phyloP scores from a whole-genome alignment of 495 filamentous ascomycete species.

The Penicillium bovifimosum region DNA sequence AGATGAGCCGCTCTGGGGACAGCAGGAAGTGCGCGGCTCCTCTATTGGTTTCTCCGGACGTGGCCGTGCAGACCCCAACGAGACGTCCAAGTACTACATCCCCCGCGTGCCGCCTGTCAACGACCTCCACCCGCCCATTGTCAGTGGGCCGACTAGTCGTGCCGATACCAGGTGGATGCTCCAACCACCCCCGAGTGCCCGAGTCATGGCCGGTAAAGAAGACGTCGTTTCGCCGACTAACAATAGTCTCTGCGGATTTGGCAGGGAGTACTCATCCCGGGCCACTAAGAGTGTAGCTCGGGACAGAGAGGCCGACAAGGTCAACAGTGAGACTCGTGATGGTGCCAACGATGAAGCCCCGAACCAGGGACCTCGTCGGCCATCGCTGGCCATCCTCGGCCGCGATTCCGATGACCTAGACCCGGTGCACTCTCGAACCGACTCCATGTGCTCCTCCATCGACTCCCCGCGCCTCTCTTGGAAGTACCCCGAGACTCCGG shows the following conservation, averaged over 20 bases:
- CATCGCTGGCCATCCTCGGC: slow-evolving; percentile 21
- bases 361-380: slow-evolving; percentile 15
- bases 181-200: slow-evolving; percentile 77
- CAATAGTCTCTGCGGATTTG: slow-evolving; percentile 13
- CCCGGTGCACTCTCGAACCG: slow-evolving; percentile 27
- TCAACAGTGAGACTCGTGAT: slow-evolving; percentile 7
- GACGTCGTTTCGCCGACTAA: slow-evolving; percentile 37
- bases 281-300: slow-evolving; percentile 1
- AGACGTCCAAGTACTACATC: slow-evolving; percentile 54
- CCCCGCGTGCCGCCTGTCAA: slow-evolving; percentile 76
- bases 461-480: slow-evolving; percentile 29
- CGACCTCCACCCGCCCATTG: slow-evolving; percentile 80
- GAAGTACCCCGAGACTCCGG: slow-evolving; percentile 38
- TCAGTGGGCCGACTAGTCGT: slow-evolving; percentile 63
- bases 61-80: slow-evolving; percentile 33
- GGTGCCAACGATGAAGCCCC: slow-evolving; percentile 8
- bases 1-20: slow-evolving; percentile 79
- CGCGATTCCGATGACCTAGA: slow-evolving; percentile 26
- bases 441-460: slow-evolving; percentile 32
- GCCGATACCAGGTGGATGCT: slow-evolving; percentile 84
- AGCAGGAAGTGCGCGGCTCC: slow-evolving; percentile 41
- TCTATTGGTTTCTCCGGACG: slow-evolving; percentile 50
- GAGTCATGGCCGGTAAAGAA: slow-evolving; percentile 80
- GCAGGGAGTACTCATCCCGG: slow-evolving; percentile 12
- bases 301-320: neutral